Base-by-base conservation (phyloP, 176 grass and related monocot genomes). In the Oryza rufipogon region DNA sequence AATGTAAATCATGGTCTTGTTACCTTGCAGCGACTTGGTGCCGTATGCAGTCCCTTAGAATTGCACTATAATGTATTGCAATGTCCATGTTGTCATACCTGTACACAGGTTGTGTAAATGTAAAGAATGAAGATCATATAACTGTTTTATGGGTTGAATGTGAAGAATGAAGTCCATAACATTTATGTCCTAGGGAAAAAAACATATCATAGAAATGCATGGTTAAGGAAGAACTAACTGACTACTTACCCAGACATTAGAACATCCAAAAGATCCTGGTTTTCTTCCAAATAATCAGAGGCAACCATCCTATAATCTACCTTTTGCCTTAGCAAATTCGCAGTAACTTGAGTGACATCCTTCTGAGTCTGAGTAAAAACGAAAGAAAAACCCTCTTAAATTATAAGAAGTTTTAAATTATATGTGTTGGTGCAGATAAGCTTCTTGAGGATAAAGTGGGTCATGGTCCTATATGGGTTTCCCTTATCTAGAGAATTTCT, bases 1-100 rank as follows among this genome's bases (percentile, higher is more conserved):
- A 11, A n/a, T 65, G 23, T 32, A 45, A 34, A 64, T 68, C 66
- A 75, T 42, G 8, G 34, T 6, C 52, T 51, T 91, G 89, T 84
- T 89, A 94, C 89, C 92, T 82, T 85, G 92, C 89, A 60, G 85
- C 90, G 64, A 88, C 68, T 81, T 94, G 92, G 66, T 94, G 89
- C 4, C 92, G 89, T 79, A 89, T 85, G 47, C 89, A 89, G 11
- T 94, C 92, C 79, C 89, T 87, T 13, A 94, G 33, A 25, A 94
- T 75, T 58, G 81, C 39, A 82, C 84, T 91, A 77, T 89, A 94
- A 74, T 94, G 92, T 82, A 94, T 68, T 49, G 89, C 84, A 30
- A 94, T 68, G 5, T 94, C 84, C 78, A 81, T 73, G 56, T 94
- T 88, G n/a, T 89, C 87, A 3, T 87, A 91, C 74, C 92, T 94